Evolutionary conservation across 2,329 filamentous ascomycete genomes (phyloP).

Genomic region (Beauveria sp.): DNA sequence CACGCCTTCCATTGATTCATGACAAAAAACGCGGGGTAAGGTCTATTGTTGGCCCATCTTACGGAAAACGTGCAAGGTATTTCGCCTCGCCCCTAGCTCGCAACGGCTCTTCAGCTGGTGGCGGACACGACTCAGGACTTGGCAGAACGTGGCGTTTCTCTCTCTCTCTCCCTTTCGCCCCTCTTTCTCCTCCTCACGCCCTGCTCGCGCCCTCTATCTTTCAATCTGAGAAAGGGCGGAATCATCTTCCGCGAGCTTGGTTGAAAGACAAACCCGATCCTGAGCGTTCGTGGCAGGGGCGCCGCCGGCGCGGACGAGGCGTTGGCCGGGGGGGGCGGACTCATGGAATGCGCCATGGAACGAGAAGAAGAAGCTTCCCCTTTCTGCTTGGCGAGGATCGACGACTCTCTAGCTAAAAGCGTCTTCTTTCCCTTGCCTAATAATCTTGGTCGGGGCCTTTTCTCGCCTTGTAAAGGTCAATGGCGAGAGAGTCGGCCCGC

Average conservation of each 20-base stretch:
- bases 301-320: not conserved
- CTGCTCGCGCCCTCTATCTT: not conserved
- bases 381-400: not conserved
- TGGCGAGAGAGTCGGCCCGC: too few relatives aligned
- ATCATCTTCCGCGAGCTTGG: not conserved
- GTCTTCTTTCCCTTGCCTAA: not conserved
- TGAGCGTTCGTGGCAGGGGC: conserved; percentile 2
- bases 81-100: not conserved
- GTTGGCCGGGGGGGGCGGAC: too few relatives aligned
- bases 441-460: not conserved
- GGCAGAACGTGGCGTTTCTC: not conserved
- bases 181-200: not conserved
- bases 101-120: not conserved
- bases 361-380: not conserved
- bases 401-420: not conserved
- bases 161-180: not conserved
- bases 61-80: too few relatives aligned
- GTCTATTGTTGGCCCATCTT: too few relatives aligned
- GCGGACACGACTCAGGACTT: not conserved
- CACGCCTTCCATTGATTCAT: not conserved
- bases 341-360: not conserved
- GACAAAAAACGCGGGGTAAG: not conserved
- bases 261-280: conserved; percentile 1
- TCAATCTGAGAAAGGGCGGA: not conserved
- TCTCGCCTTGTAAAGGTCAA: not conserved